These are phyloP conservation scores for Blastobotrys parvus DNA, from an alignment of 805 yeast species.

Conservation along the genomic window DNA sequence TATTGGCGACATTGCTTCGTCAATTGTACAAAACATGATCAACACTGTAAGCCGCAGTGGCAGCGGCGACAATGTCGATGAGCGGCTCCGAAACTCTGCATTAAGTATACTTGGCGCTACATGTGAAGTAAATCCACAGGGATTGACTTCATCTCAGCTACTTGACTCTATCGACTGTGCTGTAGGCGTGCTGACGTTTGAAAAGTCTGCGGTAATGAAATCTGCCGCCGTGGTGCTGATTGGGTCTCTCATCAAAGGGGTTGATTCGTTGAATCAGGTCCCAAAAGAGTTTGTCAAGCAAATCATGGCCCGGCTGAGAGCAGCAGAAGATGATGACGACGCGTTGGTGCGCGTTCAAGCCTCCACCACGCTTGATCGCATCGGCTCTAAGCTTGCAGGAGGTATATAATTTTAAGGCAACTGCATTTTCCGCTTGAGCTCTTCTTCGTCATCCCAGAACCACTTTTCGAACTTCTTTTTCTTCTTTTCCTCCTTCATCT, in stretches of 20 bases:
- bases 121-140: conserved; percentile 50
- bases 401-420: background rate
- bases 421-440: background rate
- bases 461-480: conserved; percentile 12
- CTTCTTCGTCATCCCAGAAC: background rate
- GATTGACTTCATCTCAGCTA: conserved; percentile 37
- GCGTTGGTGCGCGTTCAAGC: conserved; percentile 27
- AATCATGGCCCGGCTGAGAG: conserved; percentile 15
- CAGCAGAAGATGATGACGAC: conserved; percentile 24
- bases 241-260: conserved; percentile 23
- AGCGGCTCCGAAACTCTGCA: conserved; percentile 71
- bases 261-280: conserved; percentile 21
- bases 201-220: conserved; percentile 55
- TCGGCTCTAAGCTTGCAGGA: background rate
- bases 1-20: conserved; percentile 35
- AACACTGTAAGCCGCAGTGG: conserved; percentile 13
- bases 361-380: conserved; percentile 2
- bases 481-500: conserved; percentile 16
- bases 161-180: conserved; percentile 65
- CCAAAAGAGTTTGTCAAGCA: conserved; percentile 22
- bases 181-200: conserved; percentile 59
- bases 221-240: conserved; percentile 68
- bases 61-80: conserved; percentile 32
- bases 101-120: conserved; percentile 75
- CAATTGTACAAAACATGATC: conserved; percentile 39